These are phyloP conservation scores for Crithidia expoeki DNA, from an alignment of 208 protist genomes.

Conservation along the genomic window DNA sequence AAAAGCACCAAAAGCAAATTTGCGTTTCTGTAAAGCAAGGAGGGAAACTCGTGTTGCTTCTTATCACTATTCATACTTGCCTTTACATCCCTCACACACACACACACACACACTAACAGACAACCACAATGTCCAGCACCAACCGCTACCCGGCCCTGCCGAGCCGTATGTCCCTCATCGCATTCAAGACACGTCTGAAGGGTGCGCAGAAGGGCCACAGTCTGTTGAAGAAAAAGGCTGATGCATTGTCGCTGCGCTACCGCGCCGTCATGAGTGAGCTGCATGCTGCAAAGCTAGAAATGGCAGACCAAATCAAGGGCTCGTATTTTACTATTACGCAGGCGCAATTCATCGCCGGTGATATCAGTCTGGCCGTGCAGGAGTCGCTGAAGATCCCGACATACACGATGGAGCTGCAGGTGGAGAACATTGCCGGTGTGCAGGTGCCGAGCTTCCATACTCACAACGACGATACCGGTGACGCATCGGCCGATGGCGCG, in stretches of 20 bases:
- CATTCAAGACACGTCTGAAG: conserved; percentile 94
- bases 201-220: conserved; percentile 98
- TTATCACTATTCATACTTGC: background rate
- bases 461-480: conserved; percentile 38
- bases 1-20: too few relatives aligned
- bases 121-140: conserved; percentile 70
- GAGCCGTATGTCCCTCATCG: conserved; percentile 92
- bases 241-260: conserved; percentile 98
- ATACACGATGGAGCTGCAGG: conserved; percentile 87
- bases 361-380: conserved; percentile 95
- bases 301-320: conserved; percentile 87
- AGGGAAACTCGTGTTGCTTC: too few relatives aligned
- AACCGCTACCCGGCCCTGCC: conserved; percentile 91
- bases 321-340: conserved; percentile 96
- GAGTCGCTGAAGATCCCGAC: conserved; percentile 93
- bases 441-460: conserved; percentile 95
- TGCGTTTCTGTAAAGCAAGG: background rate
- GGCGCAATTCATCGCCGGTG: conserved; percentile 96
- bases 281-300: conserved; percentile 86
- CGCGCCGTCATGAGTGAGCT: conserved; percentile 95
- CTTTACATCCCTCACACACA: background rate
- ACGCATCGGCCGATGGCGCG: conserved; percentile 12
- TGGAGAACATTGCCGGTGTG: conserved; percentile 99
- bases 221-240: conserved; percentile 99
- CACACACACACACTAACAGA: background rate